phyloP scores from a whole-genome alignment of 2,329 filamentous ascomycete species.

The Parafenestella ontariensis region DNA sequence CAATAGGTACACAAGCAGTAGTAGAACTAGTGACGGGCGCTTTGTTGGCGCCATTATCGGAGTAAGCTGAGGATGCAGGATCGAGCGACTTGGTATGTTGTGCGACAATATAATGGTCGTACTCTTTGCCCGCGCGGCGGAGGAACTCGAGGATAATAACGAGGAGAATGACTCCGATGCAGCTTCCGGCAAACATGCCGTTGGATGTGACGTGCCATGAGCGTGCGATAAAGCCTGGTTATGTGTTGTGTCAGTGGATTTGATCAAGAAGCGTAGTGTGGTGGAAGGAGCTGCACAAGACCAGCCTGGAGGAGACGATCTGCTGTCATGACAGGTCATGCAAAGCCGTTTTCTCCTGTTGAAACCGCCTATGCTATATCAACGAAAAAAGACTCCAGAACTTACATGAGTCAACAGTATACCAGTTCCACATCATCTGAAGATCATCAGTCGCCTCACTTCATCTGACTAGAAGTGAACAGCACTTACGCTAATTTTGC shows the following conservation, averaged over 20 bases:
- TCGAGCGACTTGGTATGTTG: conserved; percentile 51
- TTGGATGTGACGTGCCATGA: conserved; percentile 73
- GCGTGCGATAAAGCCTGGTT: conserved; percentile 66
- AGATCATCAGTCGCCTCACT: conserved; percentile 3
- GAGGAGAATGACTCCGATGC: conserved; percentile 78
- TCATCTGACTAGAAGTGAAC: background rate
- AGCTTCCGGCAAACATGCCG: conserved; percentile 80
- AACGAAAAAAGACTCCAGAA: background rate
- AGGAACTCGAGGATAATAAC: conserved; percentile 75
- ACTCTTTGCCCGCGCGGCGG: conserved; percentile 75
- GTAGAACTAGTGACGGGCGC: conserved; percentile 10
- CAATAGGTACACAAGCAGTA: background rate
- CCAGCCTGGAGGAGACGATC: background rate
- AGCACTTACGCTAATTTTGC: conserved; percentile 41
- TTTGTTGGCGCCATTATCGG: conserved; percentile 20
- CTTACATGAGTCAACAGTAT: conserved; percentile 70
- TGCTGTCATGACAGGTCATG: background rate
- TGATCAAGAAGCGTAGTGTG: background rate
- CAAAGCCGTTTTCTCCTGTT: background rate
- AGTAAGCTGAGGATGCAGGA: conserved; percentile 22
- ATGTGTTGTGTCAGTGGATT: background rate
- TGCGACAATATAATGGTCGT: conserved; percentile 70
- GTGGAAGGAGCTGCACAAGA: background rate
- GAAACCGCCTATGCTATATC: background rate
- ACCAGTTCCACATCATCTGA: conserved; percentile 80